phyloP scores from a whole-genome alignment of 345 rosid genomes.

The Passiflora organensis region DNA sequence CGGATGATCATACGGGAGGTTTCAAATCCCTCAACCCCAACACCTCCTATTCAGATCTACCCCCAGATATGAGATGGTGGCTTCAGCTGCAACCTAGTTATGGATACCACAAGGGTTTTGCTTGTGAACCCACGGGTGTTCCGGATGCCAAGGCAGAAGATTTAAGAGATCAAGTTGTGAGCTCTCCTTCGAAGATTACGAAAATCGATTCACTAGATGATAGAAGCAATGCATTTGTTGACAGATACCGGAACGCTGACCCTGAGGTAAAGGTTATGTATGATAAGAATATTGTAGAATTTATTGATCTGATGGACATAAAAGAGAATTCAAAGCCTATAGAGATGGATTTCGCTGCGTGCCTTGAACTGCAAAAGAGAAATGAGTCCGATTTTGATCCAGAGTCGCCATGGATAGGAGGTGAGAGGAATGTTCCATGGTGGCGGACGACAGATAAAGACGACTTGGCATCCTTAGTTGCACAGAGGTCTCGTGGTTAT shows the following conservation, averaged over 20 bases:
- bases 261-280: conserved; percentile 16
- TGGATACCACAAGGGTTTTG: conserved; percentile 52
- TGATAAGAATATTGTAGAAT: conserved; percentile 34
- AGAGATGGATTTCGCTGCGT: conserved; percentile 36
- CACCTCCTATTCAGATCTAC: conserved; percentile 41
- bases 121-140: conserved; percentile 40
- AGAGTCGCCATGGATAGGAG: conserved; percentile 56
- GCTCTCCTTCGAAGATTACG: conserved; percentile 21
- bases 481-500: conserved; percentile 63
- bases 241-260: conserved; percentile 9
- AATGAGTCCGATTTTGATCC: conserved; percentile 38
- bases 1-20: conserved; percentile 40
- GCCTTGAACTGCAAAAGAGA: conserved; percentile 25
- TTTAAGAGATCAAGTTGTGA: conserved; percentile 22
- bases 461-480: conserved; percentile 81
- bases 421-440: conserved; percentile 72
- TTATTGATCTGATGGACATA: conserved; percentile 34
- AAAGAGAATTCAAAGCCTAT: conserved; percentile 32
- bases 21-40: conserved; percentile 51
- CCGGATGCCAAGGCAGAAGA: conserved; percentile 47
- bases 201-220: conserved; percentile 5
- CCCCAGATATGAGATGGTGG: conserved; percentile 66
- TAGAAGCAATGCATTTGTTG: background rate
- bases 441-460: conserved; percentile 76
- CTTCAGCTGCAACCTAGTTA: conserved; percentile 55